Evolutionary conservation across 1,284 basidiomycete genomes (phyloP).

Genomic region (Dichomitus squalens): DNA sequence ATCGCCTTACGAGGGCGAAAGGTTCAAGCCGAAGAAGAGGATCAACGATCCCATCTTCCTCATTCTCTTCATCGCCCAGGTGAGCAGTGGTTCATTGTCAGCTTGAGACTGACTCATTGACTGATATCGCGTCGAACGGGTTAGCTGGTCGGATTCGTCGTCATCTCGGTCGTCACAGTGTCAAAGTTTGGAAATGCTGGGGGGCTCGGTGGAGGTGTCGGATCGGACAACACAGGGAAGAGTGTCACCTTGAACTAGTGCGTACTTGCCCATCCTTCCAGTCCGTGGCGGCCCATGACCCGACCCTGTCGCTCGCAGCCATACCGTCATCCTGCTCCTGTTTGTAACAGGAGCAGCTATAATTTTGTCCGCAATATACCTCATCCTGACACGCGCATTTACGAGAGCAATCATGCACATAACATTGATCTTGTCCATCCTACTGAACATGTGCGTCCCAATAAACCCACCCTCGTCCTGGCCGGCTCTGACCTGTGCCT

Average conservation of each 20-base stretch:
- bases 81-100: slow-evolving; percentile 13
- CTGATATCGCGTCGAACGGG: neutral
- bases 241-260: slow-evolving; percentile 62
- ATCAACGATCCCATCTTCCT: slow-evolving; percentile 77
- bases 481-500: neutral
- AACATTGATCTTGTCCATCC: slow-evolving; percentile 70
- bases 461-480: too few relatives aligned
- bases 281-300: neutral
- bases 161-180: slow-evolving; percentile 67
- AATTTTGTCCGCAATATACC: slow-evolving; percentile 52
- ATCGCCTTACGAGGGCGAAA: slow-evolving; percentile 60
- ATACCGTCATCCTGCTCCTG: slow-evolving; percentile 67
- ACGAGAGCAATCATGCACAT: slow-evolving; percentile 83
- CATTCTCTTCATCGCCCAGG: slow-evolving; percentile 69
- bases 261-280: slow-evolving; percentile 15
- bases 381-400: slow-evolving; percentile 70
- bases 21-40: slow-evolving; percentile 71
- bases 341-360: slow-evolving; percentile 55
- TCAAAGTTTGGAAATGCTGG: slow-evolving; percentile 63
- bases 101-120: neutral
- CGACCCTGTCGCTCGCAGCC: slow-evolving; percentile 19
- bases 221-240: slow-evolving; percentile 49
- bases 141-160: slow-evolving; percentile 69
- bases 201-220: slow-evolving; percentile 69
- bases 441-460: slow-evolving; percentile 72